Base-by-base conservation (phyloP, 495 filamentous ascomycete genomes). In the Annulohypoxylon stygium region DNA sequence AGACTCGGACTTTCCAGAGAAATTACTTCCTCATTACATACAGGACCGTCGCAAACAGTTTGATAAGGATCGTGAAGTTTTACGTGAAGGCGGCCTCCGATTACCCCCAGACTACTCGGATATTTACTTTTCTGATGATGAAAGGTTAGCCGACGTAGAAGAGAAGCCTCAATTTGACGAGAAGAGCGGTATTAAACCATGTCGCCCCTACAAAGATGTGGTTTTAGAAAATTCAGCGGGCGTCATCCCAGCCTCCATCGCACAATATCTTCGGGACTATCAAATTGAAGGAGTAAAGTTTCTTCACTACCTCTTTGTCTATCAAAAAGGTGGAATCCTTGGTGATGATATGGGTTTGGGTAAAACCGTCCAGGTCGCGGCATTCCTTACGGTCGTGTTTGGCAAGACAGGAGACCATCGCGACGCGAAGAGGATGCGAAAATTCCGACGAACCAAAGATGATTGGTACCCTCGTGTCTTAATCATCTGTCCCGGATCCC, bases 261-360 rank as follows among this genome's bases (percentile, higher is more conserved):
- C 96, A 2, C 95, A 97, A 78, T 97, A 95, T 85, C 85, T 99
- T 41, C 90, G 96, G 33, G 91, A 93, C 65, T 99, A 99, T 77
- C 96, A 99, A 79, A 85, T 98, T 3, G 86, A 93, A 37, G 96
- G 96, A 25, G 93, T 89, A 8, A 89, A 87, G 16, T 98, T 98
- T 77, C 83, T 99, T 6, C 97, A 99, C 78, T 88, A 93, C 67
- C 83, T 91, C 34, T 99, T 99, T 75, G 92, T 98, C 16, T 96
- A 93, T 75, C 97, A 98, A 69, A 93, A 90, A 65, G 96, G 97
- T 3, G 94, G 93, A 4, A 92, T 99, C 23, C 85, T 99, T 2
- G 88, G 97, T 1, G 96, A 99, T 79, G 96, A 99, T 76, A 99
- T 99, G 96, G 96, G 96, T 36, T 81, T 99, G 34, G 96, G 96